phyloP scores from a whole-genome alignment of 768 basidiomycete species.

The Terana coerulea region DNA sequence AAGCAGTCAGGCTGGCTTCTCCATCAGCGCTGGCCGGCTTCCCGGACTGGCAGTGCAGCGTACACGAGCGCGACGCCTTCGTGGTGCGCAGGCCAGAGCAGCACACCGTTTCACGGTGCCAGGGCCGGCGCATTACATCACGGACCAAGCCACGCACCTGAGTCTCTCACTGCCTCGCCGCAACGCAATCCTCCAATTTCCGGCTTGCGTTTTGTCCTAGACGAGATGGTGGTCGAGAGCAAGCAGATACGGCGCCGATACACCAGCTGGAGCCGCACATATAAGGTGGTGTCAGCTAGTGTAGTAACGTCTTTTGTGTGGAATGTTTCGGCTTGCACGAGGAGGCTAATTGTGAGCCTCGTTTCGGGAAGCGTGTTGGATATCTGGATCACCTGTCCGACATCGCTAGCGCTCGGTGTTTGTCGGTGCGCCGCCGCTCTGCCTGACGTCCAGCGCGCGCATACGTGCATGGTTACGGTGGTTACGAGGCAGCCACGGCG shows the following conservation, averaged over 20 bases:
- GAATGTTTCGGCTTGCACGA: background rate
- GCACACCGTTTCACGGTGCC: background rate
- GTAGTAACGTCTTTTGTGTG: background rate
- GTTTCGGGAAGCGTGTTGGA: background rate
- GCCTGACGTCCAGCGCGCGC: too few species aligned
- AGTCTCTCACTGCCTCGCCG: background rate
- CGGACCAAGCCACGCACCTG: background rate
- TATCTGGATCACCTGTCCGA: background rate
- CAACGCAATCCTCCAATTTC: background rate
- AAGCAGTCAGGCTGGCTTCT: background rate
- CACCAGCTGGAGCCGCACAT: background rate
- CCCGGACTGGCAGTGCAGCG: conserved; percentile 2
- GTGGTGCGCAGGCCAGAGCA: background rate
- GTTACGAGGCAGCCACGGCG: too few species aligned
- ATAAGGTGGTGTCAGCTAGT: background rate
- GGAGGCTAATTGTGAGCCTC: background rate
- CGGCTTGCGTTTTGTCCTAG: background rate
- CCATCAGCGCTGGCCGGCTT: conserved; percentile 7
- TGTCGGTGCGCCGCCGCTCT: too few species aligned
- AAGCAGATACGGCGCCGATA: background rate
- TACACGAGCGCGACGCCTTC: background rate
- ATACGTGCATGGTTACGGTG: too few species aligned
- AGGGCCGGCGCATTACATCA: background rate
- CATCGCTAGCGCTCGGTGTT: background rate
- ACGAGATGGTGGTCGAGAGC: background rate